phyloP scores from a whole-genome alignment of 1,284 basidiomycete genomes.

The Fomes fomentarius region DNA sequence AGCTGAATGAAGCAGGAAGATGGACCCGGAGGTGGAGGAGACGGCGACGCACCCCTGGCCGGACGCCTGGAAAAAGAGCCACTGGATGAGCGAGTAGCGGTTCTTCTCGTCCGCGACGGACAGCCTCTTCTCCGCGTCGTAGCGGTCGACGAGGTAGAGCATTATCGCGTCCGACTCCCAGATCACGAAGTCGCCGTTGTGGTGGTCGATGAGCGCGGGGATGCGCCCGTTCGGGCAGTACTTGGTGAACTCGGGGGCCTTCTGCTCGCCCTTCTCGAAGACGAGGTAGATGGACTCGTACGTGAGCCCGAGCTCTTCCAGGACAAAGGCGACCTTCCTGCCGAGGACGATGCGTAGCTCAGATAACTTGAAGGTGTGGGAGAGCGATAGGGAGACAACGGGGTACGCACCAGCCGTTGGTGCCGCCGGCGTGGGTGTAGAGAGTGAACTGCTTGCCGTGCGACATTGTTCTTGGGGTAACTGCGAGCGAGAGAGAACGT shows the following conservation, averaged over 20 bases:
- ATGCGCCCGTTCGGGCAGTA: conserved; percentile 38
- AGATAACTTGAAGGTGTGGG: too few species aligned
- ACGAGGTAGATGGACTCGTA: conserved; percentile 36
- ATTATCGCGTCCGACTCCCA: conserved; percentile 40
- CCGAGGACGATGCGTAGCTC: too few species aligned
- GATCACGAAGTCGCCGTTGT: conserved; percentile 33
- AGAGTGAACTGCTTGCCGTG: too few species aligned
- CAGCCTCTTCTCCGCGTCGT: conserved; percentile 37
- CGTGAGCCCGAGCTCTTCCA: conserved; percentile 34
- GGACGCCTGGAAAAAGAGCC: conserved; percentile 37
- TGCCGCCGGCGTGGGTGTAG: too few species aligned
- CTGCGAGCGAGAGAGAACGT: too few species aligned
- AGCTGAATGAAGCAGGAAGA: not conserved
- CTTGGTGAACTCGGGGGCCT: conserved; percentile 26
- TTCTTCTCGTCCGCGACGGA: conserved; percentile 28
- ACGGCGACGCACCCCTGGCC: conserved; percentile 34
- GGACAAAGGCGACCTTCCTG: conserved; percentile 29
- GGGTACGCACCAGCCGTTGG: too few species aligned
- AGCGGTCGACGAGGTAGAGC: conserved; percentile 36
- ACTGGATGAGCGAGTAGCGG: conserved; percentile 28
- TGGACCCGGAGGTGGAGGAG: not conserved
- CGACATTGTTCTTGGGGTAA: too few species aligned
- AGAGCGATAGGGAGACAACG: too few species aligned
- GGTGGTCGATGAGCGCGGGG: conserved; percentile 39
- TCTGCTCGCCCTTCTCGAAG: conserved; percentile 33